phyloP scores from a whole-genome alignment of 2,329 filamentous ascomycete genomes.

The Paecilomyces sp. region DNA sequence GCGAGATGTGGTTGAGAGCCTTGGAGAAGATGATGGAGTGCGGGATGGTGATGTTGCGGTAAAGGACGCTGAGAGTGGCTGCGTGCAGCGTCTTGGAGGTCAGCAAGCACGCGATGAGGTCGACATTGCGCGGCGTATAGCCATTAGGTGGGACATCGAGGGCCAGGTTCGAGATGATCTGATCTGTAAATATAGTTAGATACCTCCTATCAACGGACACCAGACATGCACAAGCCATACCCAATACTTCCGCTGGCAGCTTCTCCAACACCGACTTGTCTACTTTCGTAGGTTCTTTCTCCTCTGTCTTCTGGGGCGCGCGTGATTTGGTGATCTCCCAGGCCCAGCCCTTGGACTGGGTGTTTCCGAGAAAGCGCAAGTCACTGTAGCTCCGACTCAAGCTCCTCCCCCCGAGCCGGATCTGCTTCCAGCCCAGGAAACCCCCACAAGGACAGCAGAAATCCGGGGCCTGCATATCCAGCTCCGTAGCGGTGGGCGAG shows the following conservation, averaged over 20 bases:
- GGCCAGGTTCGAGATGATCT: conserved; percentile 68
- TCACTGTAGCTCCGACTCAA: conserved; percentile 39
- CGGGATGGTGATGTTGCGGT: conserved; percentile 72
- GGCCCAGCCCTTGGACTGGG: conserved; percentile 34
- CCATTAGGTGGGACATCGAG: conserved; percentile 70
- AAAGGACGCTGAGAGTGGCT: conserved; percentile 67
- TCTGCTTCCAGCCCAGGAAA: conserved; percentile 40
- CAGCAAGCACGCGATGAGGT: conserved; percentile 67
- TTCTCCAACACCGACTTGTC: conserved; percentile 53
- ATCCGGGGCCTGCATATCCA: conserved; percentile 30
- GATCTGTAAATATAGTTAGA: conserved; percentile 40
- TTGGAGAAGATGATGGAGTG: conserved; percentile 80
- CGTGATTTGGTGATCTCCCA: conserved; percentile 28
- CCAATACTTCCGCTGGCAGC: conserved; percentile 63
- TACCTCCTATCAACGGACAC: neutral
- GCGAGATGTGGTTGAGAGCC: conserved; percentile 62
- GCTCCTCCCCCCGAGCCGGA: conserved; percentile 35
- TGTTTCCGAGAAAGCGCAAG: conserved; percentile 26
- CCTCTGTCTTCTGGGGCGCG: conserved; percentile 13
- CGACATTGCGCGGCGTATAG: conserved; percentile 67
- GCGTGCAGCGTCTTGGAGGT: conserved; percentile 69
- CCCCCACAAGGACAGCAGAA: conserved; percentile 42
- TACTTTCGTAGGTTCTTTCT: conserved; percentile 14
- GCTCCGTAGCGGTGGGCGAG: conserved; percentile 12
- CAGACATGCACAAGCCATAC: conserved; percentile 41